phyloP scores from a whole-genome alignment of 1,139 yeast genomes.

The Yamadazyma membranifaciens region DNA sequence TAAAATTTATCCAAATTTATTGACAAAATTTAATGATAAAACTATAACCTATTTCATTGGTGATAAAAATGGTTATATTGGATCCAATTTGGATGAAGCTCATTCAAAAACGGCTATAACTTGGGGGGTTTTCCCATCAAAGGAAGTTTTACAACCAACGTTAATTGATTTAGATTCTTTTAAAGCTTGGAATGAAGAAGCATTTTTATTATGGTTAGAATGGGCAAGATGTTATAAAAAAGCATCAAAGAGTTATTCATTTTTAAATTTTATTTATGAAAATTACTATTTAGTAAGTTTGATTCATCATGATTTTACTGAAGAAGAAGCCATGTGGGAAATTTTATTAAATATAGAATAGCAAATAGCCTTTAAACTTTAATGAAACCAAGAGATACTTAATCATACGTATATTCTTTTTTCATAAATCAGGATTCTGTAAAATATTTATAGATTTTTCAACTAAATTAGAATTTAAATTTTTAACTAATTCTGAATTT shows the following conservation, averaged over 20 bases:
- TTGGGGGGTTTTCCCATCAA: conserved; percentile 93
- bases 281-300: conserved; percentile 76
- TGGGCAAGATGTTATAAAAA: conserved; percentile 83
- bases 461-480: conserved; percentile 26
- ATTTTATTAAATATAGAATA: conserved; percentile 38
- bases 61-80: conserved; percentile 55
- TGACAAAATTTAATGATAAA: conserved; percentile 36
- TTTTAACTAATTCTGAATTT: conserved; percentile 19
- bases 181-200: conserved; percentile 92
- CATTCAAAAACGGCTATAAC: conserved; percentile 71
- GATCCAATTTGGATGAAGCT: conserved; percentile 53
- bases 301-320: conserved; percentile 79
- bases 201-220: conserved; percentile 85
- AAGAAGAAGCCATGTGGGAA: conserved; percentile 79
- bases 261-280: conserved; percentile 60
- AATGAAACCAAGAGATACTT: neutral
- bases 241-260: conserved; percentile 51
- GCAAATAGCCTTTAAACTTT: conserved; percentile 14
- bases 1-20: conserved; percentile 51
- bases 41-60: conserved; percentile 72
- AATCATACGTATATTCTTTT: neutral
- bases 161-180: conserved; percentile 86
- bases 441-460: conserved; percentile 35
- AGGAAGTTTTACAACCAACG: conserved; percentile 85
- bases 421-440: conserved; percentile 14